Percentiles rank a stretch among this genome's conserved stretches.
These are phyloP conservation scores for Tulasnella sp. DNA, from an alignment of 768 basidiomycete species.

Conservation along the genomic window DNA sequence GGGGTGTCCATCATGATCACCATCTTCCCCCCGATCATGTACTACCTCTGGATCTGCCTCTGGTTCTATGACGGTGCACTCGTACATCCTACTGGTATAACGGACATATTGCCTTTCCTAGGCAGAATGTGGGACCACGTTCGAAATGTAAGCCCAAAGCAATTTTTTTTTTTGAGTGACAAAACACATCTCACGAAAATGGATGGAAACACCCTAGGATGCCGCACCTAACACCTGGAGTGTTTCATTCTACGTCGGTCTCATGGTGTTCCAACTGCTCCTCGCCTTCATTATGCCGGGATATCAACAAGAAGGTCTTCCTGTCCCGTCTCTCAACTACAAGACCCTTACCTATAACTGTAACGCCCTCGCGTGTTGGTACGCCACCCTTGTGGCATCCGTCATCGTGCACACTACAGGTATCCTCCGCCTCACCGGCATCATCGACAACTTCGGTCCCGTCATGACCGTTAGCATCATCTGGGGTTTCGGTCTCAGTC, in stretches of 20 bases:
- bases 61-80: slow-evolving; percentile 90
- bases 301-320: slow-evolving; percentile 87
- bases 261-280: slow-evolving; percentile 80
- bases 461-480: slow-evolving; percentile 95
- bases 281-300: slow-evolving; percentile 89
- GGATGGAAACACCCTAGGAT: slow-evolving; percentile 49
- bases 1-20: slow-evolving; percentile 91
- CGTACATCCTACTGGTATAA: slow-evolving; percentile 53
- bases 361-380: slow-evolving; percentile 81
- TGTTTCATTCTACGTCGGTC: slow-evolving; percentile 80
- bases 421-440: slow-evolving; percentile 83
- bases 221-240: slow-evolving; percentile 84
- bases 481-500: slow-evolving; percentile 72
- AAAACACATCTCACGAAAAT: background rate
- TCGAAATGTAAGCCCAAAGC: slow-evolving; percentile 55
- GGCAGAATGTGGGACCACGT: slow-evolving; percentile 77
- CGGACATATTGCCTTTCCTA: slow-evolving; percentile 70
- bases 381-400: slow-evolving; percentile 69
- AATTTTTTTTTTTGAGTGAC: slow-evolving; percentile 12
- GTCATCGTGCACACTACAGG: slow-evolving; percentile 62
- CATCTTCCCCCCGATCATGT: slow-evolving; percentile 91
- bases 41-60: slow-evolving; percentile 96
- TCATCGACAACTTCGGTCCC: slow-evolving; percentile 93
- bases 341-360: slow-evolving; percentile 93
- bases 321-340: slow-evolving; percentile 89